Percentiles rank a stretch among this genome's conserved stretches.
phyloP scores from a whole-genome alignment of 1,284 basidiomycete species.

The Apiotrichum sp. region DNA sequence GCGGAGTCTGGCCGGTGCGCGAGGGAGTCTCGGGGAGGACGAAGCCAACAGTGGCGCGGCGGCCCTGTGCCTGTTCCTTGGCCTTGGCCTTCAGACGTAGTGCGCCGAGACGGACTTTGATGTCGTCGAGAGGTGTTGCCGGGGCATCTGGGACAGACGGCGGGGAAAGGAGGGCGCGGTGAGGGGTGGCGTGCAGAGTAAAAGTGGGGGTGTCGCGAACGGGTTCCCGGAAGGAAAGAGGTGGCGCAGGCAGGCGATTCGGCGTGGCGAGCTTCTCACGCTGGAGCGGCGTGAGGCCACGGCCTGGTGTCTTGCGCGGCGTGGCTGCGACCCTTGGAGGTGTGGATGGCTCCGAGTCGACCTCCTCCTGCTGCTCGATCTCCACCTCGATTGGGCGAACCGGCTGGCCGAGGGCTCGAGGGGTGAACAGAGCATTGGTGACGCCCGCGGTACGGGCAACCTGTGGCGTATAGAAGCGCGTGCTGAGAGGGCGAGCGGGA shows the following conservation, averaged over 20 bases:
- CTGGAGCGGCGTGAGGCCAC: constrained; percentile 4
- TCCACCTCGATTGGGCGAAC: background rate
- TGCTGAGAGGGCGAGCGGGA: background rate
- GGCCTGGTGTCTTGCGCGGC: background rate
- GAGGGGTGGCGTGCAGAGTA: constrained; percentile 23
- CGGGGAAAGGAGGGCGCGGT: constrained; percentile 22
- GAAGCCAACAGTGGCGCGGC: constrained; percentile 34
- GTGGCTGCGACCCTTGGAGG: background rate
- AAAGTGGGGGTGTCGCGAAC: constrained; percentile 9
- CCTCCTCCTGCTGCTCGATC: background rate
- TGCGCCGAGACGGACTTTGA: constrained; percentile 27
- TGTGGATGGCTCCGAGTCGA: background rate
- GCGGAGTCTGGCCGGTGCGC: background rate
- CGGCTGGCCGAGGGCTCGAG: constrained; percentile 6
- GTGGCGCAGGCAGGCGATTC: constrained; percentile 31
- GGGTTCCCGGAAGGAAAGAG: constrained; percentile 27
- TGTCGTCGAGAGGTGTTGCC: constrained; percentile 27
- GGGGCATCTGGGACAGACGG: constrained; percentile 5
- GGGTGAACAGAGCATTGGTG: constrained; percentile 11
- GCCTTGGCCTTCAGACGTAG: constrained; percentile 14
- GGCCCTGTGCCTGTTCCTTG: background rate
- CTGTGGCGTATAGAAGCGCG: constrained; percentile 37
- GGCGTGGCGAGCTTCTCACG: constrained; percentile 31
- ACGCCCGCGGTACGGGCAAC: constrained; percentile 10
- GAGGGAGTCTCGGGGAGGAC: constrained; percentile 29